Evolutionary conservation across 495 filamentous ascomycete genomes (phyloP).

Genomic region (Hypoxylon intermedium): DNA sequence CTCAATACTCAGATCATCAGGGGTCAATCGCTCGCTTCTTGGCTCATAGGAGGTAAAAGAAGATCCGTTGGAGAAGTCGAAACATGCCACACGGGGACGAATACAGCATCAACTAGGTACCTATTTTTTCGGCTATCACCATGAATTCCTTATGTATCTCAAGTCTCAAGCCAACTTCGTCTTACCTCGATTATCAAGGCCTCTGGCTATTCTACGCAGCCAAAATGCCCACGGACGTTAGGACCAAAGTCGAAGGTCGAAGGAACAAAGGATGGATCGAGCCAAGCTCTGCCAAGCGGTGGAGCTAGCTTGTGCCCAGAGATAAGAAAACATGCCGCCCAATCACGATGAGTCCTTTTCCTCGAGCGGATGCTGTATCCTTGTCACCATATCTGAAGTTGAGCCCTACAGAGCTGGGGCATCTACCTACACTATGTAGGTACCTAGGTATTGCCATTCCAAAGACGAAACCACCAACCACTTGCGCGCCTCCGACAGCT

Average conservation of each 20-base stretch:
- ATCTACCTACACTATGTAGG: no score
- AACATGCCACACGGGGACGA: no score
- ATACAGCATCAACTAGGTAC: no score
- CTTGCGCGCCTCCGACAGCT: neutral
- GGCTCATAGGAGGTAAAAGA: constrained; percentile 31
- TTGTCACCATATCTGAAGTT: constrained; percentile 31
- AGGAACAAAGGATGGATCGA: constrained; percentile 24
- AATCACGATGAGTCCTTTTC: constrained; percentile 14
- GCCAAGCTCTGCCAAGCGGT: constrained; percentile 32
- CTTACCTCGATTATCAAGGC: neutral
- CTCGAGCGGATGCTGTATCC: constrained; percentile 22
- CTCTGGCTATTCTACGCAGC: neutral
- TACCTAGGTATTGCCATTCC: no score
- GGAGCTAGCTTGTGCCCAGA: constrained; percentile 30
- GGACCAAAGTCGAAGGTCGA: constrained; percentile 10
- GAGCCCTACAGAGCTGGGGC: constrained; percentile 21
- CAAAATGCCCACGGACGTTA: neutral
- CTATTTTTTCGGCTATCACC: no score
- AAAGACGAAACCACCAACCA: no score
- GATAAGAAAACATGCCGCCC: constrained; percentile 29
- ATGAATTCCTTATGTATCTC: no score
- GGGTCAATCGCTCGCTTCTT: constrained; percentile 23
- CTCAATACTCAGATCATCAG: constrained; percentile 4
- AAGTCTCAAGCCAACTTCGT: no score
- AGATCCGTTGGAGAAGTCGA: constrained; percentile 16